Percentiles rank a stretch among this genome's conserved stretches.
Conservation (phyloP, 2,329 filamentous ascomycete genomes). For the Fusarium sarcochroum region DNA sequence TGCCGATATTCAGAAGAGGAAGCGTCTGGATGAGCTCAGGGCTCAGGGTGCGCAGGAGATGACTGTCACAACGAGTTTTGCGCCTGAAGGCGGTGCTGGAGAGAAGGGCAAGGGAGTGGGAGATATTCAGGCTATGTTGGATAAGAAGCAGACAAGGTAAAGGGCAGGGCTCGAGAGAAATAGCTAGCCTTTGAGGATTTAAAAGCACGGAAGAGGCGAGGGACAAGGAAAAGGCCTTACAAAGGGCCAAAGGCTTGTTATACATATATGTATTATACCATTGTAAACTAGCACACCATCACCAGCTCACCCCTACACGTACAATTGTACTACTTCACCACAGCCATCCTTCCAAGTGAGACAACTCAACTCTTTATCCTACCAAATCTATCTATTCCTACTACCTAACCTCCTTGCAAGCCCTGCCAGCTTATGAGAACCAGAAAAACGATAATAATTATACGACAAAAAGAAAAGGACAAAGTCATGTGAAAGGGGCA, state of each 20-base stretch:
- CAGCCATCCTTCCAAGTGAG: slow-evolving; percentile 16
- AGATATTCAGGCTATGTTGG: slow-evolving; percentile 58
- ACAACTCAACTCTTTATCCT: slow-evolving; percentile 46
- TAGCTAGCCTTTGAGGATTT: background rate
- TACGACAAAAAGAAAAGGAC: slow-evolving; percentile 37
- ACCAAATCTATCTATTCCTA: slow-evolving; percentile 47
- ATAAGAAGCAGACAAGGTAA: slow-evolving; percentile 53
- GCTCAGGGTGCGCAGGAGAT: slow-evolving; percentile 79
- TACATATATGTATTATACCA: slow-evolving; percentile 42
- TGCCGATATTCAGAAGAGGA: slow-evolving; percentile 88
- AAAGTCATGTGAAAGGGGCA: slow-evolving; percentile 32
- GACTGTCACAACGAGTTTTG: slow-evolving; percentile 57
- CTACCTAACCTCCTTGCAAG: slow-evolving; percentile 35
- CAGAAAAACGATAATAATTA: slow-evolving; percentile 38
- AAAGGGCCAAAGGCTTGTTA: slow-evolving; percentile 21
- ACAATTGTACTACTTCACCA: slow-evolving; percentile 28
- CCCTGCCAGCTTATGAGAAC: slow-evolving; percentile 27
- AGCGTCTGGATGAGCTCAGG: slow-evolving; percentile 81
- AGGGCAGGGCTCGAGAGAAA: background rate
- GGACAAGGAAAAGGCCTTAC: slow-evolving; percentile 19
- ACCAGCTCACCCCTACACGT: slow-evolving; percentile 29
- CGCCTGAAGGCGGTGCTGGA: slow-evolving; percentile 51
- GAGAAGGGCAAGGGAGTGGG: slow-evolving; percentile 53
- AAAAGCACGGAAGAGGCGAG: slow-evolving; percentile 11
- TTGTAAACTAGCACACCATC: slow-evolving; percentile 38